These are phyloP conservation scores for Globisporangium iwayamae DNA, from an alignment of 352 stramenopile genomes.

Conservation along the genomic window DNA sequence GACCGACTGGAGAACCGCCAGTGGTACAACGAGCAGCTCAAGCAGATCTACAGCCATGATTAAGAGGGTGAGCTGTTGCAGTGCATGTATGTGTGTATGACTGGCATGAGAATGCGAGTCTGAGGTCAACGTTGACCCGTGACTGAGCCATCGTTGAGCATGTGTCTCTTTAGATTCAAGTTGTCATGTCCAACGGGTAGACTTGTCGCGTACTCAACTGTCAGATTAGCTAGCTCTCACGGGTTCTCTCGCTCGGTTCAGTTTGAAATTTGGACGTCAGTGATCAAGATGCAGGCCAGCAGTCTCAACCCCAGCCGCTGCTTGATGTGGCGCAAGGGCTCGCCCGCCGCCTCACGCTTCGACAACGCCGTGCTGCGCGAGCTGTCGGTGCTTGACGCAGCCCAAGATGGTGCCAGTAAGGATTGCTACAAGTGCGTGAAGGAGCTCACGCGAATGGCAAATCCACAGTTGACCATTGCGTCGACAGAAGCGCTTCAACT, in stretches of 20 bases:
- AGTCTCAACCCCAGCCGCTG: conserved; percentile 14
- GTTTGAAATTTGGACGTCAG: too few relatives aligned
- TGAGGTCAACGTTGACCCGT: too few relatives aligned
- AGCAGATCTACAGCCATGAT: conserved; percentile 9
- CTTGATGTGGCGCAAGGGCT: conserved; percentile 38
- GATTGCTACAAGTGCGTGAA: too few relatives aligned
- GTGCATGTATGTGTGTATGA: too few relatives aligned
- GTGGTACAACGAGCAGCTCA: conserved; percentile 27
- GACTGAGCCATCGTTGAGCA: too few relatives aligned
- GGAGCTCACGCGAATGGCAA: conserved; percentile 38
- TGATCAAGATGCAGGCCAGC: neutral
- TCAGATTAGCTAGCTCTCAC: too few relatives aligned
- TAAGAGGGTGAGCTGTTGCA: neutral
- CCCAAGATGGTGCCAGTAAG: too few relatives aligned
- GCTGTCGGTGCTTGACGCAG: conserved; percentile 44
- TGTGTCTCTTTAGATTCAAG: too few relatives aligned
- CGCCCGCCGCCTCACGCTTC: conserved; percentile 27
- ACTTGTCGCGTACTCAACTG: too few relatives aligned
- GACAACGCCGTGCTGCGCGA: conserved; percentile 65
- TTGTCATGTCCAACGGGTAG: too few relatives aligned
- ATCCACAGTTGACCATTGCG: conserved; percentile 52
- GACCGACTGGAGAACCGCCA: conserved; percentile 43
- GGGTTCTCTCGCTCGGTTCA: too few relatives aligned
- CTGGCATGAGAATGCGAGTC: neutral
- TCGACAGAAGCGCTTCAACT: conserved; percentile 51